Percentiles rank a stretch among this genome's conserved stretches.
Conservation (phyloP, 1,284 basidiomycete species). For the Cryptococcus neoformans region DNA sequence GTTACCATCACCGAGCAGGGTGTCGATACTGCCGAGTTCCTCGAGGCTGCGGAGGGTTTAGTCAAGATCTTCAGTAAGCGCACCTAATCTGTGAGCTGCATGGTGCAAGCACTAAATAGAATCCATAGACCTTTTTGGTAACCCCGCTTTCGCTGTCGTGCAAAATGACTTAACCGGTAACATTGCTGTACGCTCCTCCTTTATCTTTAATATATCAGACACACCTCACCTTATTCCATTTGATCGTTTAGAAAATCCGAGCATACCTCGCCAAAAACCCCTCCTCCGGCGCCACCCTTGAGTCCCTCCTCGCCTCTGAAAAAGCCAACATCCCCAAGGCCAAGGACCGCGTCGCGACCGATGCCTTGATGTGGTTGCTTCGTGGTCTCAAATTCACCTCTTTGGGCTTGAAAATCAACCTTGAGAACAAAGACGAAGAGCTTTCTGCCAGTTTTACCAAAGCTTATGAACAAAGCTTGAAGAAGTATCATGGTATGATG, state of each 20-base stretch:
- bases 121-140: constrained; percentile 77
- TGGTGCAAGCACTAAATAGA: neutral
- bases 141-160: constrained; percentile 79
- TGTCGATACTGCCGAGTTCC: constrained; percentile 82
- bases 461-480: constrained; percentile 79
- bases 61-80: constrained; percentile 84
- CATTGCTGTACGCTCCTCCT: constrained; percentile 61
- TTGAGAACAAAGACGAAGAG: constrained; percentile 67
- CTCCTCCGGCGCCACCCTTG: constrained; percentile 69
- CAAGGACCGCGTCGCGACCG: constrained; percentile 76
- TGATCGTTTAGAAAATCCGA: constrained; percentile 71
- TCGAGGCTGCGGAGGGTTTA: constrained; percentile 85
- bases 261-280: constrained; percentile 66
- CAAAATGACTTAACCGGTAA: constrained; percentile 89
- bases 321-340: constrained; percentile 57
- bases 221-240: neutral
- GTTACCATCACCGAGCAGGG: constrained; percentile 83
- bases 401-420: constrained; percentile 67
- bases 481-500: constrained; percentile 83
- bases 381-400: constrained; percentile 91
- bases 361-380: constrained; percentile 89
- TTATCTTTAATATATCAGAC: neutral
- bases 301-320: constrained; percentile 81
- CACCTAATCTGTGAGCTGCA: neutral
- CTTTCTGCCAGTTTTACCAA: constrained; percentile 73